Percentiles rank a stretch among this genome's conserved stretches.
Evolutionary conservation across 495 filamentous ascomycete species (phyloP).

Genomic region (Evernia prunastri): DNA sequence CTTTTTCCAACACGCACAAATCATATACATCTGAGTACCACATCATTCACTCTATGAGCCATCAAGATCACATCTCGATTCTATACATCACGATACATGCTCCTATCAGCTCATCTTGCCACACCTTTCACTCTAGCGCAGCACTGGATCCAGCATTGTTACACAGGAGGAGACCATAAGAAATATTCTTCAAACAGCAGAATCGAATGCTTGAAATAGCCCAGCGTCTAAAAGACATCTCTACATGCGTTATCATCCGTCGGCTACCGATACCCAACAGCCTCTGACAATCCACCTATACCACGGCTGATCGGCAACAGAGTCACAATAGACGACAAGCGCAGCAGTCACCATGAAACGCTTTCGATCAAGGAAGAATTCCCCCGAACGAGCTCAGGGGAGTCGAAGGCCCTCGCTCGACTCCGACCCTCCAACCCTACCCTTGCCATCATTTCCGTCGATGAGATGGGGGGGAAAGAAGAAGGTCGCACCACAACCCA

Average conservation of each 20-base stretch:
- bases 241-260: constrained; percentile 10
- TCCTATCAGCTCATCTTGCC: not conserved
- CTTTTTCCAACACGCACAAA: constrained; percentile 8
- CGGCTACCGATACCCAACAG: constrained; percentile 1
- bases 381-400: constrained; percentile 20
- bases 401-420: constrained; percentile 40
- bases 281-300: not conserved
- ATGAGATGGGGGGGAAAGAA: constrained; percentile 56
- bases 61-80: not conserved
- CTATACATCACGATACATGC: not conserved
- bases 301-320: constrained; percentile 5
- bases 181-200: not conserved
- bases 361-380: constrained; percentile 33
- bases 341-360: constrained; percentile 30
- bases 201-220: not conserved
- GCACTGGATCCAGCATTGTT: constrained; percentile 8
- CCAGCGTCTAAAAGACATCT: constrained; percentile 3
- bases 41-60: not conserved
- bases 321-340: constrained; percentile 18
- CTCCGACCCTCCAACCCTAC: constrained; percentile 22
- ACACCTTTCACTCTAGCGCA: not conserved
- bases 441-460: constrained; percentile 31
- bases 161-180: not conserved
- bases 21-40: not conserved
- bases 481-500: constrained; percentile 47